Base-by-base conservation (phyloP, 345 rosid genomes). In the Erysimum cheiranthoides region DNA sequence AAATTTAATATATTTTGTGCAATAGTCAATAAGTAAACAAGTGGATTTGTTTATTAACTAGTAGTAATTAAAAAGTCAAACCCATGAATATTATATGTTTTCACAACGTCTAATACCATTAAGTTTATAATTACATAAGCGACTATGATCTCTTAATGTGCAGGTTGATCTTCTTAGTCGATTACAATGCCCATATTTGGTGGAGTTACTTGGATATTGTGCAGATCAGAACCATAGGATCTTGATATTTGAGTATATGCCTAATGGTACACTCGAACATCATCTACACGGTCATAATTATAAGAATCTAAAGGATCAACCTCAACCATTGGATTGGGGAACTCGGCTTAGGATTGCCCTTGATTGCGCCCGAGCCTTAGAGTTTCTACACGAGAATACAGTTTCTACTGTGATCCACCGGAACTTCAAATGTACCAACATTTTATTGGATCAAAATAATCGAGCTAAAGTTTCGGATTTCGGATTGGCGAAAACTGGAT, bases 151-250 rank as follows among this genome's bases (percentile, higher is more conserved):
- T 60, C n/a, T 36, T 28, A 39, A 36, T 31, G 56, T 85, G 80
- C 84, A 93, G 98, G 97, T 93, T 46, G 98, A 93, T 82, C 84
- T 93, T 35, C 81, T 93, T 27, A 86, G 97, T 80, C 85, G 94
- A 66, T 79, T 91, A 82, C 90, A 85, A 34, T 91, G 91, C 36
- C 93, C 93, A 35, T 88, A 87, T 73, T 77, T 93, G 73, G 97
- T 89, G 76, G 91, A 91, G 74, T 84, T 93, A 34, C 86, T 91
- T 32, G 98, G 98, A 71, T 93, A 93, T 46, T 93, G 98, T 81
- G 98, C 98, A 36, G 98, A 93, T 83, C 91, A 86, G 69, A 71
- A 83, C 76, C 97, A 93, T 50, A 87, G 98, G 70, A 84, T 93
- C 57, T 82, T 93, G 0, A 68, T 93, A 45, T 85, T 82, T 68